Evolutionary conservation across 1,139 yeast genomes (phyloP).

Genomic region (Schizosaccharomyces versatilis): DNA sequence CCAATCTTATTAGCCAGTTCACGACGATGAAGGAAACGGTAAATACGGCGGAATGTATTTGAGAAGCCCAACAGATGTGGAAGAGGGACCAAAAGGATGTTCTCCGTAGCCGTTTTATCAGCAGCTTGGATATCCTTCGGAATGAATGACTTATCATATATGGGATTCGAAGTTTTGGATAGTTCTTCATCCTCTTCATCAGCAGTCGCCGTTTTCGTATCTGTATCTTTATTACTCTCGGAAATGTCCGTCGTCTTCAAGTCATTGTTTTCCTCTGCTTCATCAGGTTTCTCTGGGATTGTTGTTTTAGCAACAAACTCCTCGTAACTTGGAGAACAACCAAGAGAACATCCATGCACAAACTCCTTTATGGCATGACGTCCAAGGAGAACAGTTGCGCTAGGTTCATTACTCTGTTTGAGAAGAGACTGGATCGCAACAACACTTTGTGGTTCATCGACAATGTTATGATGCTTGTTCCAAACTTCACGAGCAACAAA

Average conservation of each 20-base stretch:
- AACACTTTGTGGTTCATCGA: constrained; percentile 13
- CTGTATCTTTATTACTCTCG: background rate
- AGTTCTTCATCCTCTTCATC: background rate
- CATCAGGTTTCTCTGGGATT: background rate
- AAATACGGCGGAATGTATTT: constrained; percentile 53
- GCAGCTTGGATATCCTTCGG: background rate
- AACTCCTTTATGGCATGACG: constrained; percentile 93
- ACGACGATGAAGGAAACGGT: constrained; percentile 57
- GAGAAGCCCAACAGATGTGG: constrained; percentile 61
- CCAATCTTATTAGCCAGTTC: constrained; percentile 51
- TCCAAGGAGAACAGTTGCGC: constrained; percentile 77
- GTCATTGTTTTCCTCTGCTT: background rate
- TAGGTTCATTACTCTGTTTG: constrained; percentile 18
- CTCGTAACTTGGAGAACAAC: constrained; percentile 76
- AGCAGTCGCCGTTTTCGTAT: background rate
- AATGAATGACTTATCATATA: background rate
- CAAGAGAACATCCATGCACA: constrained; percentile 77
- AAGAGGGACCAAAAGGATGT: constrained; percentile 48
- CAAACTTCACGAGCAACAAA: constrained; percentile 69
- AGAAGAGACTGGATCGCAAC: constrained; percentile 12
- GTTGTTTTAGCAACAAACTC: background rate
- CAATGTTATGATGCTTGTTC: constrained; percentile 26
- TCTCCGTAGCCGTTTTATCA: constrained; percentile 21
- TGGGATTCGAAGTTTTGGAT: background rate
- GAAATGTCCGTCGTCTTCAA: background rate